Base-by-base conservation (phyloP, 148 eudicot species). In the Persicaria tinctoria region DNA sequence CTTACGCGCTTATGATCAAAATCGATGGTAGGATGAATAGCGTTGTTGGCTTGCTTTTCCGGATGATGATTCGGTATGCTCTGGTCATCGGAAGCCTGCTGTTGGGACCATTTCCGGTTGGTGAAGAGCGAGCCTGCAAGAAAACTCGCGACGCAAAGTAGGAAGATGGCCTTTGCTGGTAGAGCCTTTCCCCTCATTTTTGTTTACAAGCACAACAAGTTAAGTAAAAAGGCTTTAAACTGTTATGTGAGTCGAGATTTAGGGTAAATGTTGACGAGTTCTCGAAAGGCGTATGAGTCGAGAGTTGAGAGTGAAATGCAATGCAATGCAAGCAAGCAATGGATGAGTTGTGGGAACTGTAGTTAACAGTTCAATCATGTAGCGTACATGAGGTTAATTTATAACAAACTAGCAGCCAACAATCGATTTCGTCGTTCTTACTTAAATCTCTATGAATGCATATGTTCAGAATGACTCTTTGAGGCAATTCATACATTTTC, bases 101-200 rank as follows among this genome's bases (percentile, higher is more conserved):
- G 86, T 66, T 55, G 80, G 63, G 79, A 72, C 82, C 87, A 80
- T 10, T 77, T 85, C 70, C 76, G 86, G 74, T 82, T 86, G 0
- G 90, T 86, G 16, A 92, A 82, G 59, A 92, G 84, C 45, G 93
- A 80, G 47, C 97, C 97, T 38, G 85, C 91, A 3, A 92, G 84
- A 80, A 92, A 90, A 78, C 96, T 87, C 5, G 88, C 90, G 20
- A 89, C 68, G 82, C 96, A 92, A 9, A 92, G 84, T 44, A 85
- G 72, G 5, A 90, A 55, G 5, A 90, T 83, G 50, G 86, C 80
- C 73, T 87, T 92, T 46, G 80, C 87, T 0, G 91, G 80, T 74
- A 90, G 80, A 55, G 79, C 53, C 77, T 83, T 90, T 62, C 82
- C 91, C 51, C 93, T 78, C 93, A 88, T 92, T 82, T 84, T 88